Evolutionary conservation across 2,329 filamentous ascomycete species (phyloP), one percentile per base, ranked within the genome.

Genomic region (Sarocladium strictum): DNA sequence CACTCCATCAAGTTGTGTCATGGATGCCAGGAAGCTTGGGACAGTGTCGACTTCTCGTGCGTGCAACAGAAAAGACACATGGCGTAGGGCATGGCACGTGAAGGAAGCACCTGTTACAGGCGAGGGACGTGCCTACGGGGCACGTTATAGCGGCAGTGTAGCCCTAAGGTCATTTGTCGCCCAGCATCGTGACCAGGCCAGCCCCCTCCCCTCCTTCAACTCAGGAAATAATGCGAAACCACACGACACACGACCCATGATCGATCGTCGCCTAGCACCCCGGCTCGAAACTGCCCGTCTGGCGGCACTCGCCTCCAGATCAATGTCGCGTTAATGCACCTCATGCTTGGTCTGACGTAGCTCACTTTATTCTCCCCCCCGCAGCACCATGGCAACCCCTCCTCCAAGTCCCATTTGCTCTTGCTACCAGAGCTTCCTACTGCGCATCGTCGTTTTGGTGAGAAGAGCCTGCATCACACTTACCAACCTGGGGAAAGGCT

Each of bases 321-420:
- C 10, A 21, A 43, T 27, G 23, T 24, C 43, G 29, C 43, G 12
- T 27, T 47, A 14, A 47, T 47, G 43, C 43, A 47, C 9, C 43
- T 47, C 6, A 27, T 27, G 23, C 43, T 47, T 47, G 43, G 43
- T 24, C 43, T 47, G 43, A 47, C 43, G 43, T 47, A 47, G 43
- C n/a, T 29, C 9, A 6, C 24, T 17, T 12, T 47, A n/a, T 29
- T 23, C 23, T 15, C 24, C 43, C 15, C 14, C 43, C 12, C n/a
- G n/a, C n/a, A n/a, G n/a, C n/a, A n/a, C n/a, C n/a, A n/a, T 24
- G 6, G 7, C 21, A 43, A 24, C 21, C 40, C 21, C 40, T 43
- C 17, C 24, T 23, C 6, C 43, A 7, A 26, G 14, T 3, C 38
- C 38, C 17, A n/a, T 43, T 19, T 43, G 14, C 17, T 43, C 19